Evolutionary conservation across 495 filamentous ascomycete genomes (phyloP).

Genomic region (Endocarpon pusillum): DNA sequence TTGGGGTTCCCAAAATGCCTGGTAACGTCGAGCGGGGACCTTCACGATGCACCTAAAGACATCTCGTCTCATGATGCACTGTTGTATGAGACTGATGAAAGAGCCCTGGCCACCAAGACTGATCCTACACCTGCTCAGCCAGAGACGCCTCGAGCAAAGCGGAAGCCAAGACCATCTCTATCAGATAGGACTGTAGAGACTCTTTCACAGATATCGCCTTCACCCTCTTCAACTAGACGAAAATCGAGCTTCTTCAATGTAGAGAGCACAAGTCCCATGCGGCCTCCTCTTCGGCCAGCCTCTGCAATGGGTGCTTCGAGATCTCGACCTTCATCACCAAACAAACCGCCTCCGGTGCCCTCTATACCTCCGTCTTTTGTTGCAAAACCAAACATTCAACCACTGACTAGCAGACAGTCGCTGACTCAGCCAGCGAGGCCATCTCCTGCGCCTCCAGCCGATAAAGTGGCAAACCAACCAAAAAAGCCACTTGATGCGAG

Average conservation of each 20-base stretch:
- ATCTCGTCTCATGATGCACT: too few relatives aligned
- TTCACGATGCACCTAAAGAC: too few relatives aligned
- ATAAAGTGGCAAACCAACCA: conserved; percentile 5
- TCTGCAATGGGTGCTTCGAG: conserved; percentile 31
- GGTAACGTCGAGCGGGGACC: too few relatives aligned
- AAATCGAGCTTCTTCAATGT: conserved; percentile 44
- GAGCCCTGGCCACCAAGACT: too few relatives aligned
- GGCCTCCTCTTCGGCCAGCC: conserved; percentile 35
- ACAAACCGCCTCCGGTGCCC: conserved; percentile 19
- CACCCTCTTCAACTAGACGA: conserved; percentile 37
- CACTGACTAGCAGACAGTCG: conserved; percentile 5
- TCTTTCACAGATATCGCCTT: conserved; percentile 43
- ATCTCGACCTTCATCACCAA: conserved; percentile 13
- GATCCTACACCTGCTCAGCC: conserved; percentile 7
- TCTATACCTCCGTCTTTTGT: conserved; percentile 9
- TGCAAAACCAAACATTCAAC: conserved; percentile 7
- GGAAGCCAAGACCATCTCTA: conserved; percentile 31
- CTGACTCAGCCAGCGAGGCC: conserved; percentile 28
- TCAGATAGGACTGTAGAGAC: conserved; percentile 56
- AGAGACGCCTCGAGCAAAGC: conserved; percentile 10
- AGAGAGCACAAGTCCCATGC: conserved; percentile 38
- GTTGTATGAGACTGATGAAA: too few relatives aligned
- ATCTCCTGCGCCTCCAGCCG: conserved; percentile 24
- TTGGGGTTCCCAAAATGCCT: too few relatives aligned
- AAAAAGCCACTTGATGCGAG: conserved; percentile 1